Percentiles rank a stretch among this genome's conserved stretches.
phyloP scores from a whole-genome alignment of 2,329 filamentous ascomycete species.

The Aspergillus latus region DNA sequence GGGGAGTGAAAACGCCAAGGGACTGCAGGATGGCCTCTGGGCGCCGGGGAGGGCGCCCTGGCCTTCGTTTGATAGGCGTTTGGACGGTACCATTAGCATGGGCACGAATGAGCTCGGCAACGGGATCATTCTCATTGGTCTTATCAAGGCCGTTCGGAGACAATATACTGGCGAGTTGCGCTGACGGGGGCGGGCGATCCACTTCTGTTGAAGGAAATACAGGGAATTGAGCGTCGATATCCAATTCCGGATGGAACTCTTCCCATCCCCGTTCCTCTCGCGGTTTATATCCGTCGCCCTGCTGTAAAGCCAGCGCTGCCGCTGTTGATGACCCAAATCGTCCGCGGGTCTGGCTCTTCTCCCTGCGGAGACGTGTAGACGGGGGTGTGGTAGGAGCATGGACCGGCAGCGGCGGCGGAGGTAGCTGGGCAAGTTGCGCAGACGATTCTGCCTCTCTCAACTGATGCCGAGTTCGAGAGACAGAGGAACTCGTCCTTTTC shows the following conservation, averaged over 20 bases:
- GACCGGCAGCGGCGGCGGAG: conserved; percentile 26
- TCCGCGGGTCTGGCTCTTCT: conserved; percentile 53
- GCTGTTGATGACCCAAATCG: conserved; percentile 81
- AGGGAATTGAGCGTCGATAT: conserved; percentile 78
- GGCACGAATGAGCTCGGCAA: conserved; percentile 46
- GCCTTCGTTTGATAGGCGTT: conserved; percentile 57
- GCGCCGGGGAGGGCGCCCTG: conserved; percentile 65
- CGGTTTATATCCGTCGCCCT: conserved; percentile 95
- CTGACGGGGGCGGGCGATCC: conserved; percentile 65
- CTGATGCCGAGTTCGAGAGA: conserved; percentile 53
- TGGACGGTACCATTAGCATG: conserved; percentile 36
- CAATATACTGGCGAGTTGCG: conserved; percentile 39
- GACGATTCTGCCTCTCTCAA: conserved; percentile 32
- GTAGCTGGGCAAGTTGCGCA: conserved; percentile 22
- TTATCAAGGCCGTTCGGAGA: conserved; percentile 29
- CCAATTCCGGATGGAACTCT: conserved; percentile 93
- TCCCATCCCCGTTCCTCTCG: conserved; percentile 96
- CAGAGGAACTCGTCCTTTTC: conserved; percentile 46
- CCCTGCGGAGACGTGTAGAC: conserved; percentile 42
- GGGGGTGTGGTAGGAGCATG: conserved; percentile 39
- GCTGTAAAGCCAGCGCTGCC: conserved; percentile 82
- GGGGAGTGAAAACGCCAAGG: conserved; percentile 56
- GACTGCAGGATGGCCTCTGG: conserved; percentile 61
- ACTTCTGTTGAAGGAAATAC: conserved; percentile 81
- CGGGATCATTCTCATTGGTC: conserved; percentile 31